Percentiles rank a stretch among this genome's conserved stretches.
Evolutionary conservation across 1,284 basidiomycete genomes (phyloP).

Genomic region (Austroboletus niveus): DNA sequence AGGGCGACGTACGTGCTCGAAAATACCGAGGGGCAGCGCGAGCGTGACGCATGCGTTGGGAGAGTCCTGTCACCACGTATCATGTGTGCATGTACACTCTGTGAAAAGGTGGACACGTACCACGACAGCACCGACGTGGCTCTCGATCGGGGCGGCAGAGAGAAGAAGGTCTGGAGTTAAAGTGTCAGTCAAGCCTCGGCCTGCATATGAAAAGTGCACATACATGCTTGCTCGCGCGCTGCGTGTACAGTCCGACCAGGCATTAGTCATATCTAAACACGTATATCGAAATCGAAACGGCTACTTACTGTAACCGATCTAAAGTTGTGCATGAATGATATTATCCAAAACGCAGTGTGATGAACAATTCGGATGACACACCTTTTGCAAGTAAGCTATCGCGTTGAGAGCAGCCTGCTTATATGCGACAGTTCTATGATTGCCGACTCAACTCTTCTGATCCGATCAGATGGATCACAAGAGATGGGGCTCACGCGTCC

Average conservation of each 20-base stretch:
- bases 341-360: background rate
- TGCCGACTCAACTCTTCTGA: background rate
- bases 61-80: slow-evolving; percentile 47
- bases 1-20: slow-evolving; percentile 54
- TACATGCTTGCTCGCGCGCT: slow-evolving; percentile 74
- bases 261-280: background rate
- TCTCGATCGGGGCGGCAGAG: slow-evolving; percentile 74
- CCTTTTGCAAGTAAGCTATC: slow-evolving; percentile 76
- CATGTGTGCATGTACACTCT: background rate
- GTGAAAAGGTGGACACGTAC: slow-evolving; percentile 36
- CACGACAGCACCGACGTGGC: slow-evolving; percentile 72
- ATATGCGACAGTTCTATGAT: slow-evolving; percentile 64
- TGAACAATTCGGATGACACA: slow-evolving; percentile 33
- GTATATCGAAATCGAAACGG: background rate
- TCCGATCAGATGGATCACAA: no score
- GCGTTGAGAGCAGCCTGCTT: slow-evolving; percentile 78
- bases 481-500: slow-evolving; percentile 55
- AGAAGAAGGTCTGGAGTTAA: slow-evolving; percentile 61
- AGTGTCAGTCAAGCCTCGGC: background rate
- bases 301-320: slow-evolving; percentile 66
- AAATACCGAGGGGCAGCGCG: slow-evolving; percentile 69
- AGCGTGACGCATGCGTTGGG: slow-evolving; percentile 78
- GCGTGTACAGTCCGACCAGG: background rate
- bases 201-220: slow-evolving; percentile 21
- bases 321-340: background rate